Evolutionary conservation across 2,329 filamentous ascomycete species (phyloP).

Genomic region (Colletotrichum chlorophyti): DNA sequence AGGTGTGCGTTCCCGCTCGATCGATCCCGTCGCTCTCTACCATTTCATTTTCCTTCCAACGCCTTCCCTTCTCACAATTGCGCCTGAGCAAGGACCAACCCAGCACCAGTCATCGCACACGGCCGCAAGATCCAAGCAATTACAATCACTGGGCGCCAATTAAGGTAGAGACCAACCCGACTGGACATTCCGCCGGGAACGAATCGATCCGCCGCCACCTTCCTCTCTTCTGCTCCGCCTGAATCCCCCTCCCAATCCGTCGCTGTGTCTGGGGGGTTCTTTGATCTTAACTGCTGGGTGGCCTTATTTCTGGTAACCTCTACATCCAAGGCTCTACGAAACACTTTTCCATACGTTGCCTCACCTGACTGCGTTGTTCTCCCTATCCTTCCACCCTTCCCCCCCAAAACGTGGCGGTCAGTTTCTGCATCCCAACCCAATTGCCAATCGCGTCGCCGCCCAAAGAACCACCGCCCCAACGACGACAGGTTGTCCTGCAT

Average conservation of each 20-base stretch:
- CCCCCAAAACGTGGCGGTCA: no score
- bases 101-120: constrained; percentile 11
- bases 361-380: not conserved
- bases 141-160: constrained; percentile 8
- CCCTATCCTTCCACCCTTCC: no score
- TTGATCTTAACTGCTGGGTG: no score
- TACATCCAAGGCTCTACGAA: not conserved
- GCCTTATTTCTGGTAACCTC: no score
- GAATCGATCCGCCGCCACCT: constrained; percentile 21
- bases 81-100: constrained; percentile 24
- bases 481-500: no score
- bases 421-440: constrained; percentile 21
- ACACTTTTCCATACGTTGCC: not conserved
- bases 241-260: no score
- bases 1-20: not conserved
- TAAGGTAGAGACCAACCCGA: constrained; percentile 8
- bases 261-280: no score
- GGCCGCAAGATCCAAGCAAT: constrained; percentile 13
- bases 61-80: not conserved
- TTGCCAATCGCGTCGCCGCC: constrained; percentile 9
- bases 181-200: constrained; percentile 15
- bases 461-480: constrained; percentile 16
- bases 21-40: constrained; percentile 13
- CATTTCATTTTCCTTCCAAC: constrained; percentile 1
- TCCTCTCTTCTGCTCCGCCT: constrained; percentile 1